Percentiles rank a stretch among this genome's conserved stretches.
Conservation (phyloP, 306 rosid genomes). For the Vachellia collinsii region DNA sequence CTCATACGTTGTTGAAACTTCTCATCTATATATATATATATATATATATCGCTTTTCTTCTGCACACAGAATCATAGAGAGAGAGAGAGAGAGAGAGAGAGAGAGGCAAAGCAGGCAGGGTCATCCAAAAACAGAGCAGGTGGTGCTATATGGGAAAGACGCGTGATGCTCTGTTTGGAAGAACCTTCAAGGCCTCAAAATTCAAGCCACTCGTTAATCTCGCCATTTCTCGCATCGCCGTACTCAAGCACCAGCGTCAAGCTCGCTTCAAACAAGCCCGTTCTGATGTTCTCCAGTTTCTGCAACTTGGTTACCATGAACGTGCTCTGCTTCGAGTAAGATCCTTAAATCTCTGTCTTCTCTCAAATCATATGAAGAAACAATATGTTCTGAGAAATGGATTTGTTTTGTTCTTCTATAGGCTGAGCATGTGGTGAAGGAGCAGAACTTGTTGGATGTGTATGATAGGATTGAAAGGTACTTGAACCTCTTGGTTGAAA, state of each 20-base stretch:
- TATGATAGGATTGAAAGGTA: constrained; percentile 72
- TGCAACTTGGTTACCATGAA: constrained; percentile 69
- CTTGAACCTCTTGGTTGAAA: constrained; percentile 69
- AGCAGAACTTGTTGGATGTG: constrained; percentile 80
- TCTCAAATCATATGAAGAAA: not conserved
- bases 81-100: not conserved
- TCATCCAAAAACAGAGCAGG: not conserved
- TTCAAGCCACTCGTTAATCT: constrained; percentile 58
- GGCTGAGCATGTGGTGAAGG: constrained; percentile 86
- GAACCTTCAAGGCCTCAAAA: constrained; percentile 61
- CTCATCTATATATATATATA: not conserved
- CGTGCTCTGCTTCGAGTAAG: constrained; percentile 85
- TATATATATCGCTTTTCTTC: not conserved
- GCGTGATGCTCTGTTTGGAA: constrained; percentile 69
- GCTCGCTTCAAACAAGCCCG: constrained; percentile 55
- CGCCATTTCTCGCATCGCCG: constrained; percentile 75
- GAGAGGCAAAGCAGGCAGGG: not conserved
- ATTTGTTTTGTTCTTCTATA: constrained; percentile 26
- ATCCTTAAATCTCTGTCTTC: not conserved
- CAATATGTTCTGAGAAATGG: not conserved
- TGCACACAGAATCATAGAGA: not conserved
- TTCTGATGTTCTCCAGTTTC: constrained; percentile 76
- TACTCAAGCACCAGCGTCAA: constrained; percentile 71
- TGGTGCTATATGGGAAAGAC: constrained; percentile 64
- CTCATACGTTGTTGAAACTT: not conserved